Evolutionary conservation across 2,329 filamentous ascomycete genomes (phyloP), one percentile per base, ranked within the genome.

Genomic region (Exophiala spinifera): DNA sequence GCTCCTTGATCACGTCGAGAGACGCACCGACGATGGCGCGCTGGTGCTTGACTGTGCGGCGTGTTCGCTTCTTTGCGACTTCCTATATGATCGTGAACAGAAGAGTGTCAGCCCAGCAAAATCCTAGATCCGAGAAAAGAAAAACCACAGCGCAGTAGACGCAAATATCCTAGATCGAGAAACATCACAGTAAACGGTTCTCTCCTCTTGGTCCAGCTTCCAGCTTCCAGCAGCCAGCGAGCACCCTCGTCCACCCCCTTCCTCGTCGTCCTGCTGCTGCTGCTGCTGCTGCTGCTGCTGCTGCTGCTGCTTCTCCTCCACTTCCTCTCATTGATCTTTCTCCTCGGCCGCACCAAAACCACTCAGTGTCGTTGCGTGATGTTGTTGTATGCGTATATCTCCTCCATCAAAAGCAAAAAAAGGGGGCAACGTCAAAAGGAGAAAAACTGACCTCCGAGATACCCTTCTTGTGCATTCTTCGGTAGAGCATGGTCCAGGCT

Each of bases 1-100:
- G 90, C 87, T 99, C 94, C 87, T 96, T 97, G 86, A 99, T 97
- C 74, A 97, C 91, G 76, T 99, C 94, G 78, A 99, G 91, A 64
- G 94, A 96, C 68, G 94, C 94, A 85, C 94, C 94, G 69, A 99
- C 94, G 78, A 99, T 95, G 75, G 88, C 92, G 83, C 94, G 91
- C 86, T 99, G 94, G 77, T 89, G 78, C 89, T 99, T 99, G 81
- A 99, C 89, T 73, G 90, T 90, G 75, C 91, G 90, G 83, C 94
- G 94, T 67, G 91, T 91, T 75, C 94, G 91, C 88, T 97, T 97
- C 89, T 99, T 99, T 83, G 92, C 91, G 74, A 96, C 88, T 85
- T 99, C 94, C 94, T 99, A 77, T 83, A 42, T 34, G 14, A 39
- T 15, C 10, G 3, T n/a, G 6, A n/a, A 23, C 4, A 49, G 10